Base-by-base conservation (phyloP, 805 yeast species). In the Myxozyma sirexii region DNA sequence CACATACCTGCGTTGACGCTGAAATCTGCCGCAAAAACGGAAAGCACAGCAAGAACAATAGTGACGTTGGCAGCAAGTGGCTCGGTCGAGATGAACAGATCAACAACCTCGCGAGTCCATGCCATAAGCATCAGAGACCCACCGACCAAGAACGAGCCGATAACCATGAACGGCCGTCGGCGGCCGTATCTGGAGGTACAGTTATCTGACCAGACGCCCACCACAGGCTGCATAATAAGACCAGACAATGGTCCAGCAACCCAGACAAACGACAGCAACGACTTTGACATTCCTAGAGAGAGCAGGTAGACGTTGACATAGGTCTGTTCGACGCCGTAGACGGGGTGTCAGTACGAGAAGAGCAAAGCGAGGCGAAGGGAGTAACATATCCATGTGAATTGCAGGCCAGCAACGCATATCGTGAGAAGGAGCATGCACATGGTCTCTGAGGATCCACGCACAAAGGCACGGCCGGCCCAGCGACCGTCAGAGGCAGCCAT, bases 161-260 rank as follows among this genome's bases (percentile, higher is more conserved):
- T 77, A 29, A 83, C 69, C 57, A 84, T 80, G 62, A 82, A 84
- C 1, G 87, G 86, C 47, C 83, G 72, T 60, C 89, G 70, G 62
- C 87, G 76, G 2, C 89, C 89, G 57, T 72, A 71, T 35, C 67
- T 68, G 47, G 74, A 68, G 54, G 77, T 73, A 41, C 81, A 79
- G 59, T 78, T 77, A 68, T 85, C 89, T 56, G 86, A 81, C 56
- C 82, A 67, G 2, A 82, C 76, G 1, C 89, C 89, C 39, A 84
- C 81, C 7, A 84, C 74, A 0, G 89, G 89, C 70, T 85, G 88
- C 3, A 86, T 86, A 26, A 84, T 65, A 0, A 85, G 76, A 0
- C 88, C 88, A n/a, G 85, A 80, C 17, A 84, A 67, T 0, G 89
- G 88, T 2, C 88, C 87, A 0, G 87, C 87, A 23, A 85, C 77